Evolutionary conservation across 2,329 filamentous ascomycete species (phyloP), one percentile per base, ranked within the genome.

Genomic region (Apiospora kogelbergensis): DNA sequence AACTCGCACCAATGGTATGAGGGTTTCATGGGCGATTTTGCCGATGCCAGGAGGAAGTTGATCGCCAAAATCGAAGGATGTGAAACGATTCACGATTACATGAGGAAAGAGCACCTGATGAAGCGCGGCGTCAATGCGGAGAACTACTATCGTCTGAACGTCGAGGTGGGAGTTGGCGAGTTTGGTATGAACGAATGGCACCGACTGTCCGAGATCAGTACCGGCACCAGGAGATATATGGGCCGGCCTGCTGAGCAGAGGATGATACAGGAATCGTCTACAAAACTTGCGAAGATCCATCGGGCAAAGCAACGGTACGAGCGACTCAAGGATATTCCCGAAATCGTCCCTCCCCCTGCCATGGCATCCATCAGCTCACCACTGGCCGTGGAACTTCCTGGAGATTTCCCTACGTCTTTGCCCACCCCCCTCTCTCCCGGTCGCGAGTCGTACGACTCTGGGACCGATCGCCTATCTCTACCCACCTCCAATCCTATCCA

Each of bases 101-200:
- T 98, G 94, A 82, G 92, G 69, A 89, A 88, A 69, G 92, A 97
- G 64, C 89, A 95, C 73, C 84, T 98, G 26, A 82, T 88, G 7
- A 92, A 90, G 78, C 89, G 94, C 42, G 89, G 91, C 33, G 93
- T 98, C 70, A 95, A 92, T 74, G 88, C 89, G 66, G 95, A 98
- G 69, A 93, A 97, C 78, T 99, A 99, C 82, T 97, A 94, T 79
- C 92, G 96, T 9, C 84, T 98, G n/a, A 99, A 99, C 73, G 96
- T 98, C 48, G 95, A 98, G 77, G 91, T 97, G 20, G 96, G 95
- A 1, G 95, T 98, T 3, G 95, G 95, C 67, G 96, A 98, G 77
- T 98, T 98, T 78, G 95, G 93, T 66, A 98, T 99, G 94, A 99
- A 98, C 78, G 96, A 98, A 79, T 99, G 96, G 96, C 89, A 93